These are phyloP conservation scores for Tetrahymena borealis DNA, from an alignment of 73 alveolate genomes.

Conservation along the genomic window DNA sequence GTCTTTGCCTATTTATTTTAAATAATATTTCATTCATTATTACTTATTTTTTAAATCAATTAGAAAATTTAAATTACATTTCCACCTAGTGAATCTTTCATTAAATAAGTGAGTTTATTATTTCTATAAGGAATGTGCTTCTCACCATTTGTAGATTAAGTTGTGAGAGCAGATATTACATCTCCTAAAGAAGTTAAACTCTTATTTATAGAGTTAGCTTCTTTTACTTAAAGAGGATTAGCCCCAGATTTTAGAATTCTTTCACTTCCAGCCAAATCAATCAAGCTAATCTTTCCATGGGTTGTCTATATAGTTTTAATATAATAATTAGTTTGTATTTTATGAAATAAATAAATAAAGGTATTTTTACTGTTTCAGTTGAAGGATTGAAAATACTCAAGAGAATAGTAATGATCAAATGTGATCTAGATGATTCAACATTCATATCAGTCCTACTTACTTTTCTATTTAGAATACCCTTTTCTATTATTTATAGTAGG, in stretches of 20 bases:
- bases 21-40: background rate
- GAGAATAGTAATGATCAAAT: constrained; percentile 12
- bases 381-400: background rate
- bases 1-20: constrained; percentile 73
- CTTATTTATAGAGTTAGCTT: constrained; percentile 82
- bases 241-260: constrained; percentile 80
- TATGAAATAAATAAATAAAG: background rate
- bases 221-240: constrained; percentile 77
- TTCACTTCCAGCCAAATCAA: constrained; percentile 96
- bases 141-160: constrained; percentile 13
- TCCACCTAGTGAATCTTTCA: constrained; percentile 71
- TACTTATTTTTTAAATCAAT: no score
- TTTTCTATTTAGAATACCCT: constrained; percentile 55
- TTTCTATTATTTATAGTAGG: constrained; percentile 46
- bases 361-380: background rate
- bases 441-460: constrained; percentile 67
- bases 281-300: constrained; percentile 62
- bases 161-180: constrained; percentile 60
- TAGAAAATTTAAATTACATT: constrained; percentile 33
- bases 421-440: constrained; percentile 70
- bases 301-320: constrained; percentile 43
- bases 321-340: background rate
- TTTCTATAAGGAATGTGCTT: constrained; percentile 64
- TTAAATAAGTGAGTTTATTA: constrained; percentile 69
- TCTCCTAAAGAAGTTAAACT: constrained; percentile 77